These are phyloP conservation scores for Maudiozyma pseudohumilis DNA, from an alignment of 805 yeast genomes.

Conservation along the genomic window DNA sequence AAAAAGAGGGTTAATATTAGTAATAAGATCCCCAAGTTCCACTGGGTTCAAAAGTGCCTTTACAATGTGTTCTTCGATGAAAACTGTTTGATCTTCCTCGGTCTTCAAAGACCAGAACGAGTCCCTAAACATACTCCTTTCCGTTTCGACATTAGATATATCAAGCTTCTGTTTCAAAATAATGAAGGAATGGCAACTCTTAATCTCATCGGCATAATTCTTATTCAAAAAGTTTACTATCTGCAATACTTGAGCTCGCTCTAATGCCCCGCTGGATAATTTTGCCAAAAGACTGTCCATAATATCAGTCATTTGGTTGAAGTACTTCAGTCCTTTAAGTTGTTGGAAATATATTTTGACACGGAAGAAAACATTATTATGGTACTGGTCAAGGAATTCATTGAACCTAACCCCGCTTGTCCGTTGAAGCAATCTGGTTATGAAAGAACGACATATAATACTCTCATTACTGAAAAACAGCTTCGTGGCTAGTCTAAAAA, in stretches of 20 bases:
- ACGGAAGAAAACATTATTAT: constrained; percentile 5
- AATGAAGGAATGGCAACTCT: constrained; percentile 15
- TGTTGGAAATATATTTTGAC: constrained; percentile 11
- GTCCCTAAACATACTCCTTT: constrained; percentile 21
- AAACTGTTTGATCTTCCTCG: not conserved
- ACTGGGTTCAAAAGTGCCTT: not conserved
- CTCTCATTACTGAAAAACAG: constrained; percentile 7
- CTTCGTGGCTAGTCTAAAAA: constrained; percentile 13
- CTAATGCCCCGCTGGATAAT: no score
- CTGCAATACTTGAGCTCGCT: no score
- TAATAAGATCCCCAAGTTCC: constrained; percentile 8
- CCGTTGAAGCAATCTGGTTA: constrained; percentile 12
- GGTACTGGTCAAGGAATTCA: not conserved
- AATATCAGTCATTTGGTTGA: constrained; percentile 8
- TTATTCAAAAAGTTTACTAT: constrained; percentile 15
- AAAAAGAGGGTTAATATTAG: constrained; percentile 10
- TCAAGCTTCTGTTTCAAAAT: constrained; percentile 19
- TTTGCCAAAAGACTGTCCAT: no score
- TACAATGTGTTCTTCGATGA: constrained; percentile 1
- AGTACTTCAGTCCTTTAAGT: constrained; percentile 9
- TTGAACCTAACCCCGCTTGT: constrained; percentile 8
- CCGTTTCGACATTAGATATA: constrained; percentile 21
- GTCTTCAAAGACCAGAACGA: not conserved
- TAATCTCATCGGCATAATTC: constrained; percentile 16
- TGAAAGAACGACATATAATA: constrained; percentile 8